Evolutionary conservation across 208 protist genomes (phyloP), one percentile per base, ranked within the genome.

Genomic region (Willaertia magna): DNA sequence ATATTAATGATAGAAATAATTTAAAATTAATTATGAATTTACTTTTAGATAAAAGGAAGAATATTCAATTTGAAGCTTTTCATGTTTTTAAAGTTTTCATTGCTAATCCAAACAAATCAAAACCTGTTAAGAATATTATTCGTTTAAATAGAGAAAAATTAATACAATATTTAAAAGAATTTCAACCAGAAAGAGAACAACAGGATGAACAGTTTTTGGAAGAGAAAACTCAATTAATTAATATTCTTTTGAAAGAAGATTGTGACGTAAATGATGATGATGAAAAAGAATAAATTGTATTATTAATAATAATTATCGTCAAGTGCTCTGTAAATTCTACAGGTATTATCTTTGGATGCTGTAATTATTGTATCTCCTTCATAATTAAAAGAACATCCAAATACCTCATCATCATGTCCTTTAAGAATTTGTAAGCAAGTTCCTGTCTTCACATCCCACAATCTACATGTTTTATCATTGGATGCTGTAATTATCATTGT

Each of bases 301-400:
- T 67, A 4, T n/a, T 34, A 67, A 34, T 67, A 34, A 34, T 34
- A 67, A 34, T 67, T 26, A 1, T 67, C 55, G 1, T 30, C 55
- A 7, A 26, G 26, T 18, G 55, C 55, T 30, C 22, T 67, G 22
- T 67, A 98, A 86, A 98, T 95, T 47, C 95, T 92, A 90, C 95
- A 97, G 39, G 95, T 97, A 90, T 98, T 98, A 91, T 98, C 96
- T 86, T 97, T 97, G n/a, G 94, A 97, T 43, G 94, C 96, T 0
- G 96, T 98, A 52, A 98, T 90, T 76, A 98, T 98, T 9, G 94
- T 97, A 87, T 97, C 95, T 3, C 96, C 96, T 84, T 90, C 90
- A 84, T 93, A 93, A 92, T 98, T 98, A 90, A 98, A 98, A 14
- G 95, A 92, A 87, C 95, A 97, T 7, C 92, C 94, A 89, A 98